Evolutionary conservation across 1,284 basidiomycete genomes (phyloP).

Genomic region (Cutaneotrichosporon cavernicola): DNA sequence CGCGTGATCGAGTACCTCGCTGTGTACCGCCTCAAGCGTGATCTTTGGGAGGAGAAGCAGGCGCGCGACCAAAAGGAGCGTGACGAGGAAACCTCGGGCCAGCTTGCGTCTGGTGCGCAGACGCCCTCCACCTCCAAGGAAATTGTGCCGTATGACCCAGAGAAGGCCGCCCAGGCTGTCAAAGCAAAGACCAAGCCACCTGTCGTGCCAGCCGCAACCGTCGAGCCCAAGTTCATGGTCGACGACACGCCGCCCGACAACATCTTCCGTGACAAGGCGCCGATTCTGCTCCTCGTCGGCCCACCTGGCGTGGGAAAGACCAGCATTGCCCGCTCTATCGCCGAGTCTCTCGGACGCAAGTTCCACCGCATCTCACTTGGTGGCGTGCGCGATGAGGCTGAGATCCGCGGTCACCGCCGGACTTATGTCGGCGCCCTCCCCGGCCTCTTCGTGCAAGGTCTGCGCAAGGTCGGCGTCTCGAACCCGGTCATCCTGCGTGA

Average conservation of each 20-base stretch:
- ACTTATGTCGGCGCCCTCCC: conserved; percentile 83
- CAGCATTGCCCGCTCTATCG: conserved; percentile 54
- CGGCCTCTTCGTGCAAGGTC: conserved; percentile 92
- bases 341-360: conserved; percentile 41
- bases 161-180: neutral
- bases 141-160: conserved; percentile 11
- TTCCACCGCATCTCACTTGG: conserved; percentile 82
- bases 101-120: conserved; percentile 5
- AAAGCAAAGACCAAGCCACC: neutral
- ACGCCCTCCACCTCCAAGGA: conserved; percentile 13
- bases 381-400: conserved; percentile 91
- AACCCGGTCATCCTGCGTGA: conserved; percentile 83
- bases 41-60: conserved; percentile 39
- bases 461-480: conserved; percentile 92
- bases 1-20: conserved; percentile 50
- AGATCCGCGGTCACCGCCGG: conserved; percentile 94
- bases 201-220: neutral
- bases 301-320: conserved; percentile 97
- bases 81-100: conserved; percentile 3
- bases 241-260: conserved; percentile 38
- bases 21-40: conserved; percentile 47
- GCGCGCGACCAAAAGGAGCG: conserved; percentile 10
- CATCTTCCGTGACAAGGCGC: conserved; percentile 48
- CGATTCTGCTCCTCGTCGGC: conserved; percentile 64
- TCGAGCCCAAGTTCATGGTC: conserved; percentile 7